Evolutionary conservation across 495 filamentous ascomycete genomes (phyloP).

Genomic region (Penicillium simplicissimum): DNA sequence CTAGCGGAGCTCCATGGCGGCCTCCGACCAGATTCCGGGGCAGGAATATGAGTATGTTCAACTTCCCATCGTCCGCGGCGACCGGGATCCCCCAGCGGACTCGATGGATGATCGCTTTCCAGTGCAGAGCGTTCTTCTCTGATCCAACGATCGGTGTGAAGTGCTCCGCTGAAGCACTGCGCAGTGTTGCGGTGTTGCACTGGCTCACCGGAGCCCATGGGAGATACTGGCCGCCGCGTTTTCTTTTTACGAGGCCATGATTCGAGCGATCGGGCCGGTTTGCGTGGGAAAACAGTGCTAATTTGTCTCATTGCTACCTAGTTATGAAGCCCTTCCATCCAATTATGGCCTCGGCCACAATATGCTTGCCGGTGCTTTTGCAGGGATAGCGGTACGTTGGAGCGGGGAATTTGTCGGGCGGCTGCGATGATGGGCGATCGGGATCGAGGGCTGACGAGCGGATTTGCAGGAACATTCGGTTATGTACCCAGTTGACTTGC

Average conservation of each 20-base stretch:
- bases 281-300: slow-evolving; percentile 17
- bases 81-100: background rate
- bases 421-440: background rate
- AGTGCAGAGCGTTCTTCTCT: background rate
- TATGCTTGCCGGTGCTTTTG: slow-evolving; percentile 94
- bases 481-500: slow-evolving; percentile 97
- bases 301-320: slow-evolving; percentile 29
- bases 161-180: background rate
- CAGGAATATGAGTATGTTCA: slow-evolving; percentile 50
- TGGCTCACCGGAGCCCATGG: background rate
- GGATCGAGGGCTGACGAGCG: slow-evolving; percentile 23
- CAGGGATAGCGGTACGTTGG: slow-evolving; percentile 82
- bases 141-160: background rate
- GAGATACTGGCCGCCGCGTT: background rate
- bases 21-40: slow-evolving; percentile 38
- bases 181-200: background rate
- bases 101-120: background rate
- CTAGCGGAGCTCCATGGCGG: slow-evolving; percentile 47
- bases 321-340: slow-evolving; percentile 70
- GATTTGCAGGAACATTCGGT: slow-evolving; percentile 73
- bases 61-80: background rate
- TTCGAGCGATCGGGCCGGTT: background rate
- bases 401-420: background rate
- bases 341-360: slow-evolving; percentile 71
- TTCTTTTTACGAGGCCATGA: background rate